Evolutionary conservation across 352 stramenopile genomes (phyloP).

Genomic region (Globisporangium uncinulatum): DNA sequence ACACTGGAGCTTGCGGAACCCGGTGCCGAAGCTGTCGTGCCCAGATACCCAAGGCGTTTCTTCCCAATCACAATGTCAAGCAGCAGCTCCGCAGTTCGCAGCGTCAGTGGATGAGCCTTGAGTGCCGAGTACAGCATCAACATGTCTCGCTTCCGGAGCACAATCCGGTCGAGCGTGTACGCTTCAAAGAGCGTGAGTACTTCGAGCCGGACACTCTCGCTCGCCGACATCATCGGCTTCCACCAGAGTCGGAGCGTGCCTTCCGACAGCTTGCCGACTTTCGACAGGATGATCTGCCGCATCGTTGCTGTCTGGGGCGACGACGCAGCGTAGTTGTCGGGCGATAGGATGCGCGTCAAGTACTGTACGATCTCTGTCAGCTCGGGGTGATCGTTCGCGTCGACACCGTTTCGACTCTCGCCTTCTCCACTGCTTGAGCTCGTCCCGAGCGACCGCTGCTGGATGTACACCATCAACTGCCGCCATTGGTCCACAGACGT

Average conservation of each 20-base stretch:
- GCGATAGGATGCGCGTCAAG: constrained; percentile 38
- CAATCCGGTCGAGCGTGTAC: constrained; percentile 61
- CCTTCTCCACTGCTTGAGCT: constrained; percentile 5
- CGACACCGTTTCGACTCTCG: constrained; percentile 5
- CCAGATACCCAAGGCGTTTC: constrained; percentile 20
- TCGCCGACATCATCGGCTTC: constrained; percentile 43
- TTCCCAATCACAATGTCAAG: constrained; percentile 62
- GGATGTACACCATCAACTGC: constrained; percentile 65
- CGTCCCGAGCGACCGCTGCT: constrained; percentile 31
- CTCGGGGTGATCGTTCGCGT: constrained; percentile 23
- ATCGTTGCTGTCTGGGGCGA: constrained; percentile 7
- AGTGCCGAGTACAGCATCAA: constrained; percentile 54
- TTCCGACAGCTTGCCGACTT: constrained; percentile 52
- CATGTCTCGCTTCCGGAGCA: constrained; percentile 51
- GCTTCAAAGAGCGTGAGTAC: constrained; percentile 62
- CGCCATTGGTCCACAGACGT: constrained; percentile 42
- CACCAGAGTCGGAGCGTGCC: constrained; percentile 60
- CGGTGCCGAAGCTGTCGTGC: neutral
- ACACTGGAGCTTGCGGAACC: neutral
- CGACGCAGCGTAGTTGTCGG: constrained; percentile 10
- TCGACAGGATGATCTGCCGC: constrained; percentile 24
- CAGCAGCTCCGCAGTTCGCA: constrained; percentile 38
- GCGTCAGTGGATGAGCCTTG: constrained; percentile 46
- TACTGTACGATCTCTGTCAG: constrained; percentile 65
- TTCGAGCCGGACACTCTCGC: constrained; percentile 48